Conservation (phyloP, 768 basidiomycete genomes). For the Rickenella mellea region DNA sequence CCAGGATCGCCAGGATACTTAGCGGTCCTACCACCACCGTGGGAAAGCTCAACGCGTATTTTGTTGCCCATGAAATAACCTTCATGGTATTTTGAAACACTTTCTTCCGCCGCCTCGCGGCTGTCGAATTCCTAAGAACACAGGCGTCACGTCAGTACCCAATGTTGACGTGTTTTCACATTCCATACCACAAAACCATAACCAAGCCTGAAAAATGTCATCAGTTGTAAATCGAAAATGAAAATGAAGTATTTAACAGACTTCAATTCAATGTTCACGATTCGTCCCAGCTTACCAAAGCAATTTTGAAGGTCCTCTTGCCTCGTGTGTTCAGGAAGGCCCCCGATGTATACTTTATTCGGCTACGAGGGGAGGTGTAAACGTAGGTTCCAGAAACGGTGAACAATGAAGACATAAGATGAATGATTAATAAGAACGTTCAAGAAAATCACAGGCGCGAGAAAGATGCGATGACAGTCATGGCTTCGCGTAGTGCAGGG, state of each 20-base stretch:
- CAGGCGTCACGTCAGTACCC: not conserved
- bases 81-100: conserved; percentile 82
- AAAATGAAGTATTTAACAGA: conserved; percentile 28
- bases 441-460: conserved; percentile 11
- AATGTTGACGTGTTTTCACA: too few relatives aligned
- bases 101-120: conserved; percentile 75
- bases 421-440: conserved; percentile 19
- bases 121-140: conserved; percentile 82
- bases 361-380: conserved; percentile 72
- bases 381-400: conserved; percentile 29
- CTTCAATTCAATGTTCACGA: conserved; percentile 77
- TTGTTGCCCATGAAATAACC: conserved; percentile 90
- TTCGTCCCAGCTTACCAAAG: conserved; percentile 77
- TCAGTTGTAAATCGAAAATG: conserved; percentile 10
- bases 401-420: conserved; percentile 22
- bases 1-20: conserved; percentile 82
- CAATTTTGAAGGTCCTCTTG: conserved; percentile 79
- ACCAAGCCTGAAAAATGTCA: conserved; percentile 44
- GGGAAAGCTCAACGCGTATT: conserved; percentile 81
- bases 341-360: conserved; percentile 90
- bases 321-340: conserved; percentile 79
- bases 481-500: conserved; percentile 2
- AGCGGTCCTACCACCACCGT: conserved; percentile 71
- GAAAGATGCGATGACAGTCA: conserved; percentile 10
- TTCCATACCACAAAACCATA: conserved; percentile 90